Percentiles rank a stretch among this genome's conserved stretches.
Evolutionary conservation across 345 rosid genomes (phyloP).

Genomic region (Eucalyptus tenuipes): DNA sequence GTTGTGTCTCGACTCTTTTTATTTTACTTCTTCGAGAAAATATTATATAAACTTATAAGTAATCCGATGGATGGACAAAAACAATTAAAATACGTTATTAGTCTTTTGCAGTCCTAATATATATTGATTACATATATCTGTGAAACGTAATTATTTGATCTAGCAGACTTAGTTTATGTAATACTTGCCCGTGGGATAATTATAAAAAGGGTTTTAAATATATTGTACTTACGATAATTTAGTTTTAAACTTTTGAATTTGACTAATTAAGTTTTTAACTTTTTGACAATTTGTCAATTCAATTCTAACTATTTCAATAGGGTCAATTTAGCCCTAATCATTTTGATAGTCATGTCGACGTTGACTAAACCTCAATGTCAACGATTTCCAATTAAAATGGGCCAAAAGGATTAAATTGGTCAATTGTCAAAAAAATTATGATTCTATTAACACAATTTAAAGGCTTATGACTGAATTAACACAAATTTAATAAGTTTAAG

Average conservation of each 20-base stretch:
- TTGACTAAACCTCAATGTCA: too few species aligned
- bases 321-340: too few species aligned
- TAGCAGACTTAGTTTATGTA: neutral
- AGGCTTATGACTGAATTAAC: accelerated
- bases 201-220: too few species aligned
- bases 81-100: too few species aligned
- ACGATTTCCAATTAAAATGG: too few species aligned
- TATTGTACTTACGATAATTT: too few species aligned
- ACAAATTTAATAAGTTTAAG: too few species aligned
- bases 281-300: too few species aligned
- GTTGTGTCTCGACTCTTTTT: neutral
- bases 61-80: neutral
- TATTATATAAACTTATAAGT: neutral
- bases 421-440: too few species aligned
- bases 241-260: too few species aligned
- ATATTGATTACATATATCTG: neutral
- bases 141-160: neutral
- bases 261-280: too few species aligned
- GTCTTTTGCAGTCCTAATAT: neutral
- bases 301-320: accelerated
- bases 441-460: too few species aligned
- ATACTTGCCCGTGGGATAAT: neutral
- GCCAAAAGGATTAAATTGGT: accelerated
- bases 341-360: accelerated
- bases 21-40: neutral